Conservation (phyloP, 495 filamentous ascomycete genomes). For the Letharia lupina region DNA sequence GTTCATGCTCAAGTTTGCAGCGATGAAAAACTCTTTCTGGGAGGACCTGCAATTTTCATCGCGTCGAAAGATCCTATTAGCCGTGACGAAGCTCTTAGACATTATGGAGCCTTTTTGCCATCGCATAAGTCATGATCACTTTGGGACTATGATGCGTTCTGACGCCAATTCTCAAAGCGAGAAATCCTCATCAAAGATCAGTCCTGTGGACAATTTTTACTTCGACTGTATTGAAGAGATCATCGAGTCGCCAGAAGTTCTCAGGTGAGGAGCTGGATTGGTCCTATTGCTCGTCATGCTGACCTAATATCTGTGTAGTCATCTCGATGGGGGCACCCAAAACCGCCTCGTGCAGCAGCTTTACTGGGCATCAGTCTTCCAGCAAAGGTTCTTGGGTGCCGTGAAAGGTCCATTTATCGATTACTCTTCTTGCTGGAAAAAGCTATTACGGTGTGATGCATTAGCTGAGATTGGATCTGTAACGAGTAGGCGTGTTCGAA, state of each 20-base stretch:
- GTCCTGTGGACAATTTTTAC: conserved; percentile 8
- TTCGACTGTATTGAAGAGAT: conserved; percentile 16
- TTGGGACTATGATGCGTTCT: conserved; percentile 9
- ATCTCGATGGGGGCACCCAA: conserved; percentile 10
- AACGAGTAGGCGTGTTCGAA: not conserved
- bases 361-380: conserved; percentile 19
- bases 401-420: conserved; percentile 3
- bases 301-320: not conserved
- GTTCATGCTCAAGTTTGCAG: conserved; percentile 14
- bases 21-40: conserved; percentile 3
- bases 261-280: conserved; percentile 12
- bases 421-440: conserved; percentile 19
- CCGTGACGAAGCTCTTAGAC: conserved; percentile 12
- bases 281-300: not conserved
- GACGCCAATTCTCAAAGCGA: not conserved
- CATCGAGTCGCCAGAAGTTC: conserved; percentile 1
- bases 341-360: conserved; percentile 14
- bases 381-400: conserved; percentile 9
- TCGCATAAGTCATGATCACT: conserved; percentile 15
- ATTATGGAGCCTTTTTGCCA: conserved; percentile 18
- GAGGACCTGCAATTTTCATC: conserved; percentile 6
- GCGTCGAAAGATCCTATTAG: not conserved
- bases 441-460: conserved; percentile 2
- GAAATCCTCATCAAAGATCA: not conserved
- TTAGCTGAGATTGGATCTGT: conserved; percentile 3